These are phyloP conservation scores for Lactifluus subvellereus DNA, from an alignment of 768 basidiomycete species.

Conservation along the genomic window DNA sequence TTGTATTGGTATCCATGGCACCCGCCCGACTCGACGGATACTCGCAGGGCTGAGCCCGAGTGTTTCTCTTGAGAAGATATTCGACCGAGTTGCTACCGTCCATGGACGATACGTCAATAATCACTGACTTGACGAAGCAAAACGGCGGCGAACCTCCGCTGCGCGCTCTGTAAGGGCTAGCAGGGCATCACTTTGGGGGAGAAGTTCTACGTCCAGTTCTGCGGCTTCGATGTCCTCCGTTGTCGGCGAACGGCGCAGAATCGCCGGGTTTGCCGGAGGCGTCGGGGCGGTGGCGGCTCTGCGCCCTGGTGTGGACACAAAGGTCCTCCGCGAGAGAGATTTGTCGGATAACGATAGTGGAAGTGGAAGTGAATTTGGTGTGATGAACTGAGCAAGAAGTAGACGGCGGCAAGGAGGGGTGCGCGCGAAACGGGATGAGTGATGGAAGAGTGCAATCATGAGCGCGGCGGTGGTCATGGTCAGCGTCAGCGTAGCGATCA, in stretches of 20 bases:
- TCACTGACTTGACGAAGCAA: neutral
- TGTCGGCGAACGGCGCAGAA: slow-evolving; percentile 34
- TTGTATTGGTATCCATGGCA: slow-evolving; percentile 98
- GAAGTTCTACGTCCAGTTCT: slow-evolving; percentile 57
- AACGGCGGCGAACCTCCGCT: slow-evolving; percentile 50
- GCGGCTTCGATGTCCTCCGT: slow-evolving; percentile 48
- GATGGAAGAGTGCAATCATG: neutral
- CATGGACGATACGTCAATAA: neutral
- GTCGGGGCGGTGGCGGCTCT: slow-evolving; percentile 5
- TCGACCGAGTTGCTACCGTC: slow-evolving; percentile 63
- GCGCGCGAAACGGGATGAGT: neutral
- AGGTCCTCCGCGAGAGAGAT: neutral
- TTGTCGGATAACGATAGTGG: neutral
- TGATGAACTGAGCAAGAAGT: neutral
- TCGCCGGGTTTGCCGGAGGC: slow-evolving; percentile 25
- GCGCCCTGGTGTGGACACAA: slow-evolving; percentile 8
- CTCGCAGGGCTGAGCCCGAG: slow-evolving; percentile 60
- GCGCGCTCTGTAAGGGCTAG: slow-evolving; percentile 66
- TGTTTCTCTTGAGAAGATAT: slow-evolving; percentile 65
- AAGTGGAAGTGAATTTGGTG: neutral
- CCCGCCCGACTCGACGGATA: slow-evolving; percentile 89
- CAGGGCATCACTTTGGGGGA: slow-evolving; percentile 47
- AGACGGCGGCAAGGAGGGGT: neutral
- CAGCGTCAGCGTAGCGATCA: neutral
- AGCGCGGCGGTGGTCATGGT: neutral